A percentile compares a stretch with the other conserved stretches of the same genome.
Evolutionary conservation across 2,329 filamentous ascomycete species (phyloP).

Genomic region (Penicillium sp.): DNA sequence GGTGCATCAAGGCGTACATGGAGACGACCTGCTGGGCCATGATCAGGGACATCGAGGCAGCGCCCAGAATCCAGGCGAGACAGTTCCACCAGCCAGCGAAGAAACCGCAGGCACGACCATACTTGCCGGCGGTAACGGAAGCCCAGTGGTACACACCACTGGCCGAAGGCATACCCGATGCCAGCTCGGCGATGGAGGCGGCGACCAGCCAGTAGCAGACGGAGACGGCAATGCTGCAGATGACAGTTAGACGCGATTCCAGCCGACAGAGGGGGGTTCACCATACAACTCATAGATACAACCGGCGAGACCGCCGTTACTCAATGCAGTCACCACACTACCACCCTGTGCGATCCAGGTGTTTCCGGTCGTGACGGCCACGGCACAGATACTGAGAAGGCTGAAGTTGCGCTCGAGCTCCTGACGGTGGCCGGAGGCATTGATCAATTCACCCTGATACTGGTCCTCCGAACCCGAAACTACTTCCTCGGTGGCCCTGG

Average conservation of each 20-base stretch:
- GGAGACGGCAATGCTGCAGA: constrained; percentile 41
- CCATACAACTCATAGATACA: constrained; percentile 60
- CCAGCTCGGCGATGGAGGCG: constrained; percentile 60
- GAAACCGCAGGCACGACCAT: constrained; percentile 52
- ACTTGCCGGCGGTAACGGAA: constrained; percentile 56
- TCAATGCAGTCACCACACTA: constrained; percentile 56
- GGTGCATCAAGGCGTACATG: constrained; percentile 61
- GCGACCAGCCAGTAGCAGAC: constrained; percentile 59
- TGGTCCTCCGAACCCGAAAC: constrained; percentile 26
- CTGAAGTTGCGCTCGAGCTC: constrained; percentile 64
- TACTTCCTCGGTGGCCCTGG: constrained; percentile 19
- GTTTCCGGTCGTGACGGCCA: constrained; percentile 63
- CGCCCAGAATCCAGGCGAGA: constrained; percentile 59
- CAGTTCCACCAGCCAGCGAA: constrained; percentile 48
- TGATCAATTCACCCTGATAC: constrained; percentile 49
- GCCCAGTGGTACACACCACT: constrained; percentile 63
- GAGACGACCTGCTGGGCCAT: constrained; percentile 59
- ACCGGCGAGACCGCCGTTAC: constrained; percentile 62
- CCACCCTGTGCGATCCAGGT: constrained; percentile 65
- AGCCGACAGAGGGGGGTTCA: not conserved
- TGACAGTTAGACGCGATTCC: constrained; percentile 13
- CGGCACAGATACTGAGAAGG: constrained; percentile 58
- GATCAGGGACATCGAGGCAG: constrained; percentile 59
- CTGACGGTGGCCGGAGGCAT: constrained; percentile 63
- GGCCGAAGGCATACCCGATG: constrained; percentile 61